A percentile compares a stretch with the other conserved stretches of the same genome.
These are phyloP conservation scores for Cadophora luteo-olivacea DNA, from an alignment of 2,329 filamentous ascomycete genomes.

Conservation along the genomic window DNA sequence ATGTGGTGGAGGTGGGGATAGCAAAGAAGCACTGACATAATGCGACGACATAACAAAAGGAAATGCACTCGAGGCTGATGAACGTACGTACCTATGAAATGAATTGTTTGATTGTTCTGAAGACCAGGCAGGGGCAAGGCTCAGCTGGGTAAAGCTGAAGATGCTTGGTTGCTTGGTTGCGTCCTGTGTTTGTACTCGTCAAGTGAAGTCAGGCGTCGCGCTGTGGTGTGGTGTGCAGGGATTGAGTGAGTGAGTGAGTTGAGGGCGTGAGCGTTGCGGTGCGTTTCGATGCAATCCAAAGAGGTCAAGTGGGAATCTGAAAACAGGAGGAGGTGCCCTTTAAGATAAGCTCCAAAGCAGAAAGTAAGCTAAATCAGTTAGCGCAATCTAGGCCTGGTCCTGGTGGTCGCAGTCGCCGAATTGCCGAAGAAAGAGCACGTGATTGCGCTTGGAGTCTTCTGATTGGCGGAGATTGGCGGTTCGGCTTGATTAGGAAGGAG, in stretches of 20 bases:
- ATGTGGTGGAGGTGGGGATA: neutral
- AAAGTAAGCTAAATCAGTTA: conserved; percentile 21
- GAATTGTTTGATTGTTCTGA: conserved; percentile 1
- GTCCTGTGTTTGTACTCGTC: neutral
- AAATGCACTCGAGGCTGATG: neutral
- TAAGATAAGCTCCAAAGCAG: conserved; percentile 21
- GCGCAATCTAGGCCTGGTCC: neutral
- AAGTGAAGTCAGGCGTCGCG: neutral
- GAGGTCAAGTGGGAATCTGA: conserved; percentile 33
- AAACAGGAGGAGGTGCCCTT: conserved; percentile 28
- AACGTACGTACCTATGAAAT: conserved; percentile 15
- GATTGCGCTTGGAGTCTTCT: neutral
- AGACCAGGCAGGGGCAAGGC: neutral
- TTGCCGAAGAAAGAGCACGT: conserved; percentile 8
- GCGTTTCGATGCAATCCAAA: conserved; percentile 33
- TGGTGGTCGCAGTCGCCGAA: neutral
- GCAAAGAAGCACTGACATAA: neutral
- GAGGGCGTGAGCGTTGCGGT: neutral
- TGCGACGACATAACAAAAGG: neutral
- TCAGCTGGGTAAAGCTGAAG: neutral
- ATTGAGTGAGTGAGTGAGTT: neutral
- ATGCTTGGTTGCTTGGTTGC: neutral
- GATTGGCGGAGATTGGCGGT: neutral
- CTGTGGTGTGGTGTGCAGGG: conserved; percentile 18
- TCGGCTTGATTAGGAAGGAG: conserved; percentile 9